These are phyloP conservation scores for Roridomyces roridus DNA, from an alignment of 768 basidiomycete genomes.

Conservation along the genomic window DNA sequence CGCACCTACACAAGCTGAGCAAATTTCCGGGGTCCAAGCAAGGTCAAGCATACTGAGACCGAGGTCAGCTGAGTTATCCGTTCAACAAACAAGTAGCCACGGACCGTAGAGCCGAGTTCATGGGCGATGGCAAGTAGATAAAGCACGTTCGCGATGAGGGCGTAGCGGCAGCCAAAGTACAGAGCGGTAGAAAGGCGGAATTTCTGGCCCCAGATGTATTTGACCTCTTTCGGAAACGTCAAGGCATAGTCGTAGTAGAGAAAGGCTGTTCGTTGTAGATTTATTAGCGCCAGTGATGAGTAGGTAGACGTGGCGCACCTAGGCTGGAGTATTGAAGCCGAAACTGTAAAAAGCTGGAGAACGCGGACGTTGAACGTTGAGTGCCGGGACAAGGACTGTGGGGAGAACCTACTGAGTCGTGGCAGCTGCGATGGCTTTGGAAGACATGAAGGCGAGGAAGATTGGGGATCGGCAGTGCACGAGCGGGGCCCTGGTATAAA, in stretches of 20 bases:
- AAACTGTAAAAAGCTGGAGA: constrained; percentile 25
- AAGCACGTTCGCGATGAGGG: constrained; percentile 38
- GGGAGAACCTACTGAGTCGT: constrained; percentile 9
- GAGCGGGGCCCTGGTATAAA: too few relatives aligned
- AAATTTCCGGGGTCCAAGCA: not conserved
- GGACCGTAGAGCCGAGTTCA: constrained; percentile 27
- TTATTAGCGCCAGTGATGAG: not conserved
- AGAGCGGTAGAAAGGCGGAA: constrained; percentile 36
- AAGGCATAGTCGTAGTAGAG: constrained; percentile 41
- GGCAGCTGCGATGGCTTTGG: constrained; percentile 17
- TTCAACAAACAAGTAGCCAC: too few relatives aligned
- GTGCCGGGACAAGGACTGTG: not conserved
- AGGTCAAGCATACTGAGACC: not conserved
- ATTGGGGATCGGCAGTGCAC: too few relatives aligned
- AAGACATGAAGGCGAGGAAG: not conserved
- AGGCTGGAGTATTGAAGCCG: constrained; percentile 30
- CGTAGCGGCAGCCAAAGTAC: constrained; percentile 41
- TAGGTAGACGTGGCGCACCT: constrained; percentile 8
- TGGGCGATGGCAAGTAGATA: constrained; percentile 35
- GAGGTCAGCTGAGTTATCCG: too few relatives aligned
- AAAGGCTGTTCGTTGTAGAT: constrained; percentile 22
- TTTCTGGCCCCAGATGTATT: constrained; percentile 37
- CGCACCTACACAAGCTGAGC: not conserved
- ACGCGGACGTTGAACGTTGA: not conserved
- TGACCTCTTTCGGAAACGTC: constrained; percentile 37